Evolutionary conservation across 108 stramenopile genomes (phyloP).

Genomic region (Halocafeteria seosinensis): DNA sequence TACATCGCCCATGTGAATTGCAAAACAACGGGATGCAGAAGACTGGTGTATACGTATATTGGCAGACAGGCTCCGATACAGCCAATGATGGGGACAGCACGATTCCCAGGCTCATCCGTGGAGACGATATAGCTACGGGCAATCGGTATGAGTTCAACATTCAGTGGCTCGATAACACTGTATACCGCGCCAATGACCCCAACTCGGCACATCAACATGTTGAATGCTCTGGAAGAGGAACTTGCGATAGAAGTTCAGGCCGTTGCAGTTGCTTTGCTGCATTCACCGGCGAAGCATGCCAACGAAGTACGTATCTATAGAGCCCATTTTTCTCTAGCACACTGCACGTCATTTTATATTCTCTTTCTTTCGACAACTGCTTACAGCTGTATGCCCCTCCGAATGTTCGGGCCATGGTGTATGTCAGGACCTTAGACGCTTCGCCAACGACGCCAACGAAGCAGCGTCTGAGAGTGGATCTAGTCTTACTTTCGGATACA

Average conservation of each 20-base stretch:
- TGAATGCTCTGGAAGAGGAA: constrained; percentile 39
- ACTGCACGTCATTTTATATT: too few relatives aligned
- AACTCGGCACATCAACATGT: constrained; percentile 21
- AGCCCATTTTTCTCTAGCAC: too few relatives aligned
- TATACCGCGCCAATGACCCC: not conserved
- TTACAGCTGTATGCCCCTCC: constrained; percentile 39
- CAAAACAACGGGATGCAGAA: not conserved
- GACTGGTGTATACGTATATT: not conserved
- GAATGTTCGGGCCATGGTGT: constrained; percentile 41
- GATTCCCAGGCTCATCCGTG: not conserved
- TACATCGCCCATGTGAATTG: not conserved
- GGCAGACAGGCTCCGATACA: not conserved
- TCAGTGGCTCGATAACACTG: not conserved
- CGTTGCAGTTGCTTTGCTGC: constrained; percentile 33
- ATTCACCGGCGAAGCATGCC: constrained; percentile 35
- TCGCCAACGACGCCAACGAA: constrained; percentile 41
- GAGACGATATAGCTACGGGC: not conserved
- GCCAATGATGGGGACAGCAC: not conserved
- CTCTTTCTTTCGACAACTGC: too few relatives aligned
- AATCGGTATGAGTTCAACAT: not conserved
- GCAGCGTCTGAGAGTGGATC: constrained; percentile 6
- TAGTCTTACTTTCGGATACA: constrained; percentile 31
- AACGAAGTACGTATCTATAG: too few relatives aligned
- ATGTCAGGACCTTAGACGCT: constrained; percentile 42
- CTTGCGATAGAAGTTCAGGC: constrained; percentile 31